Percentiles rank a stretch among this genome's conserved stretches.
These are phyloP conservation scores for Pholiota microspora DNA, from an alignment of 768 basidiomycete species.

Conservation along the genomic window DNA sequence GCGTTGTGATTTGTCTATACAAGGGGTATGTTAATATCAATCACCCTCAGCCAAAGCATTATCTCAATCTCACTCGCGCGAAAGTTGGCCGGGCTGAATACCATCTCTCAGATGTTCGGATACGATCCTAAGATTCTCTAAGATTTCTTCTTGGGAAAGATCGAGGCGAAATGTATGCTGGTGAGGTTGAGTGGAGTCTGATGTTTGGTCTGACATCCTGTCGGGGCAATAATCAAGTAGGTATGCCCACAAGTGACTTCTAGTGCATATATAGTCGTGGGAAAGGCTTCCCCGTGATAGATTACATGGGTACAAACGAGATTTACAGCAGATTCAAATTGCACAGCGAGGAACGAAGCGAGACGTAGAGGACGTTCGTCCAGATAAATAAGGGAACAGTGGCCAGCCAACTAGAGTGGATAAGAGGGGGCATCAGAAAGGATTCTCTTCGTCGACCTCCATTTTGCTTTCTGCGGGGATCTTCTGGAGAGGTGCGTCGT, in stretches of 20 bases:
- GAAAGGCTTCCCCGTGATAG: conserved; percentile 22
- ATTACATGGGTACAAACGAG: conserved; percentile 18
- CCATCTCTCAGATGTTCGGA: background rate
- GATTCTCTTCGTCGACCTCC: conserved; percentile 65
- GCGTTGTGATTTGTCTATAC: conserved; percentile 35
- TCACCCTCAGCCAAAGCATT: background rate
- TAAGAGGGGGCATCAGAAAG: conserved; percentile 47
- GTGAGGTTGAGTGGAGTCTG: background rate
- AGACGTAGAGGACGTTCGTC: conserved; percentile 3
- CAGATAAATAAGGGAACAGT: conserved; percentile 7
- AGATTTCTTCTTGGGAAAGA: conserved; percentile 1
- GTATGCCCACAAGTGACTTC: background rate
- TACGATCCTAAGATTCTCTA: conserved; percentile 1
- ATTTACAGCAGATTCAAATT: conserved; percentile 22
- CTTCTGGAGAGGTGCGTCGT: conserved; percentile 10
- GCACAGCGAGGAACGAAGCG: conserved; percentile 17
- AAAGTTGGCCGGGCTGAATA: background rate
- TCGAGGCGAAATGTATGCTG: background rate
- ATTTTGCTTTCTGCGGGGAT: conserved; percentile 28
- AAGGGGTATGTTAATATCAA: background rate
- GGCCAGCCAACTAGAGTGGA: conserved; percentile 15
- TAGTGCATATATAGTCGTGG: conserved; percentile 19
- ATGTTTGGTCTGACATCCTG: background rate
- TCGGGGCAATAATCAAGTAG: background rate
- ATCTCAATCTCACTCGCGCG: background rate